These are phyloP conservation scores for Neopestalotiopsis rosae DNA, from an alignment of 2,329 filamentous ascomycete genomes.

Conservation along the genomic window DNA sequence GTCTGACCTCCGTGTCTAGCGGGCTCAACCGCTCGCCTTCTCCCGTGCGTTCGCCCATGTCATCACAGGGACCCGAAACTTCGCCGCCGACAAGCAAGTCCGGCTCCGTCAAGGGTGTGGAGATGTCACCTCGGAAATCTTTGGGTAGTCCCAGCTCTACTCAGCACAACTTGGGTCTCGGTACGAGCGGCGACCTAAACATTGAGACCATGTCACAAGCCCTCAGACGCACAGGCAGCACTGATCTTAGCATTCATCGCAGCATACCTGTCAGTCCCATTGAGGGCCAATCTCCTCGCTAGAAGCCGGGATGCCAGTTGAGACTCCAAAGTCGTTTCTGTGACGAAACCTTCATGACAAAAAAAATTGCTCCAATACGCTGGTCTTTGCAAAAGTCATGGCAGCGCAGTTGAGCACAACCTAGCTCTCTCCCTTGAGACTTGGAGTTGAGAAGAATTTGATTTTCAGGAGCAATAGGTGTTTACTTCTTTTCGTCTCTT, in stretches of 20 bases:
- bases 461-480: background rate
- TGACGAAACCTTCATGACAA: background rate
- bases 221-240: slow-evolving; percentile 81
- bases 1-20: slow-evolving; percentile 64
- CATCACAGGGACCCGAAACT: slow-evolving; percentile 69
- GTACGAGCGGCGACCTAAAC: slow-evolving; percentile 72
- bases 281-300: slow-evolving; percentile 42
- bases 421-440: background rate
- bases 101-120: slow-evolving; percentile 75
- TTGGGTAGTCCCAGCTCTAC: slow-evolving; percentile 68
- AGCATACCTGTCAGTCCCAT: slow-evolving; percentile 66
- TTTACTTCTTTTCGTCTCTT: background rate
- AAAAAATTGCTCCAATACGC: background rate
- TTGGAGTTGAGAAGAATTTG: background rate
- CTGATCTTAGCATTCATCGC: slow-evolving; percentile 68
- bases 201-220: slow-evolving; percentile 96
- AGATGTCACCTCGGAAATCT: slow-evolving; percentile 67
- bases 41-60: slow-evolving; percentile 79
- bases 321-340: background rate
- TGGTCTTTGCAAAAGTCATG: background rate
- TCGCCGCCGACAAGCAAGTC: slow-evolving; percentile 80
- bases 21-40: slow-evolving; percentile 74
- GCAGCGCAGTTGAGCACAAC: background rate
- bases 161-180: slow-evolving; percentile 49
- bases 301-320: slow-evolving; percentile 19